Percentiles rank a stretch among this genome's conserved stretches.
Evolutionary conservation across 306 rosid genomes (phyloP).

Genomic region (Quercus suber): DNA sequence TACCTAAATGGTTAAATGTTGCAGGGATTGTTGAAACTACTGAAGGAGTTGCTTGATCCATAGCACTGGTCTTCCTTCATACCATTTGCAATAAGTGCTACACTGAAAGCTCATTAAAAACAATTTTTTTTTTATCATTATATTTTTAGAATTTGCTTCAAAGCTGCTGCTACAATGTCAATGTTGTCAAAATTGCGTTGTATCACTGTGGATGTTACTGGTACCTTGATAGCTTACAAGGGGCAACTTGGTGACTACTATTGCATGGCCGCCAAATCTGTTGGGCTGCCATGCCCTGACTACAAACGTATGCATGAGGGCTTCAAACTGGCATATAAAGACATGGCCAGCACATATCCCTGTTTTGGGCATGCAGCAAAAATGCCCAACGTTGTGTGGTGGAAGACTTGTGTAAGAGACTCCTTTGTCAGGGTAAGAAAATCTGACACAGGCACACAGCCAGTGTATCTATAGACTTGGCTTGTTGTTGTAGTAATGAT

Average conservation of each 20-base stretch:
- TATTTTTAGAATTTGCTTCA: constrained; percentile 3
- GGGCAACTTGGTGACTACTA: constrained; percentile 96
- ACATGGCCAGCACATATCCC: constrained; percentile 82
- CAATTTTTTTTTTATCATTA: background rate
- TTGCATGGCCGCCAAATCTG: constrained; percentile 97
- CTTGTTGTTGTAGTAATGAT: constrained; percentile 3
- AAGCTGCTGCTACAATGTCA: constrained; percentile 47
- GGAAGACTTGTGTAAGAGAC: constrained; percentile 91
- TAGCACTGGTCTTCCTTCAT: constrained; percentile 4
- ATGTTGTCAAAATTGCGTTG: constrained; percentile 64
- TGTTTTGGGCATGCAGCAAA: constrained; percentile 84
- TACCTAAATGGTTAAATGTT: constrained; percentile 4
- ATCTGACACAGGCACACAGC: background rate
- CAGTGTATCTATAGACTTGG: constrained; percentile 5
- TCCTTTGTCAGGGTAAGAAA: constrained; percentile 82
- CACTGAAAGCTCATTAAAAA: constrained; percentile 11
- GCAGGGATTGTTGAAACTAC: constrained; percentile 30
- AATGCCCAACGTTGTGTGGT: constrained; percentile 88
- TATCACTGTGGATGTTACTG: constrained; percentile 88
- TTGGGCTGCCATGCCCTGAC: constrained; percentile 88
- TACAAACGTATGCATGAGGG: constrained; percentile 88
- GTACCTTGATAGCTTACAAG: constrained; percentile 92
- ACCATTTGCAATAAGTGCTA: background rate
- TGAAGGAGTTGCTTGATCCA: constrained; percentile 27
- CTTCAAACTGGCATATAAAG: constrained; percentile 80